phyloP scores from a whole-genome alignment of 148 eudicot species.

The Rhododendron griersonianum region DNA sequence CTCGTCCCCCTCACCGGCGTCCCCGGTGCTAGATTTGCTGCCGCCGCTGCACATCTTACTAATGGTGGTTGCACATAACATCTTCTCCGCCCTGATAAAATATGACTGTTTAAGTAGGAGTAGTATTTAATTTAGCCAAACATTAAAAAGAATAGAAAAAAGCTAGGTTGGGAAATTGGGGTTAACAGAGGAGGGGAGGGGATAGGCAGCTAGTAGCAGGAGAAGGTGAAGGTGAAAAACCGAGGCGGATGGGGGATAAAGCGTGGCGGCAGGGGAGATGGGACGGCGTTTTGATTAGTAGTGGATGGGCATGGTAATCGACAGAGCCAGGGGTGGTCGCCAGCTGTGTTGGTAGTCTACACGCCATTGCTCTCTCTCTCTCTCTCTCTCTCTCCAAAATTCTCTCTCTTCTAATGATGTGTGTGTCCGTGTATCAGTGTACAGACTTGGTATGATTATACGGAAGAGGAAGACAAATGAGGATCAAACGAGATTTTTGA shows the following conservation, averaged over 20 bases:
- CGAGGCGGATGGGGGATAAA: slow-evolving; percentile 25
- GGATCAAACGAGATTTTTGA: background rate
- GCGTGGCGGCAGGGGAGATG: slow-evolving; percentile 44
- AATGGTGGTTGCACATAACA: slow-evolving; percentile 30
- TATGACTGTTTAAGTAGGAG: background rate
- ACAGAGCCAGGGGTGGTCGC: slow-evolving; percentile 26
- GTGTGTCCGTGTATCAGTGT: background rate
- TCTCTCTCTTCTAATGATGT: background rate
- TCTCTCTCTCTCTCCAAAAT: slow-evolving; percentile 1
- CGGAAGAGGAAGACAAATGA: background rate
- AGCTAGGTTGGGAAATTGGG: background rate
- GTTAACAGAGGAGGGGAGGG: background rate
- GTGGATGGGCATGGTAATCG: slow-evolving; percentile 14
- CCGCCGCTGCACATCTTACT: slow-evolving; percentile 52
- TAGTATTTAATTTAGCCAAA: background rate
- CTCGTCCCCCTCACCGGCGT: slow-evolving; percentile 93
- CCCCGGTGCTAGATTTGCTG: slow-evolving; percentile 84
- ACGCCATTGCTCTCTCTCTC: slow-evolving; percentile 42
- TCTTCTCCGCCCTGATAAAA: slow-evolving; percentile 34
- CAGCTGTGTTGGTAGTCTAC: slow-evolving; percentile 45
- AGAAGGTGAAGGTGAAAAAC: slow-evolving; percentile 22
- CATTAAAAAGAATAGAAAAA: background rate
- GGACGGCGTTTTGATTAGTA: background rate
- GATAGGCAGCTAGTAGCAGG: background rate
- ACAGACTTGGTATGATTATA: background rate